Base-by-base conservation (phyloP, 1,139 yeast species). In the Williopsis jadinii region DNA sequence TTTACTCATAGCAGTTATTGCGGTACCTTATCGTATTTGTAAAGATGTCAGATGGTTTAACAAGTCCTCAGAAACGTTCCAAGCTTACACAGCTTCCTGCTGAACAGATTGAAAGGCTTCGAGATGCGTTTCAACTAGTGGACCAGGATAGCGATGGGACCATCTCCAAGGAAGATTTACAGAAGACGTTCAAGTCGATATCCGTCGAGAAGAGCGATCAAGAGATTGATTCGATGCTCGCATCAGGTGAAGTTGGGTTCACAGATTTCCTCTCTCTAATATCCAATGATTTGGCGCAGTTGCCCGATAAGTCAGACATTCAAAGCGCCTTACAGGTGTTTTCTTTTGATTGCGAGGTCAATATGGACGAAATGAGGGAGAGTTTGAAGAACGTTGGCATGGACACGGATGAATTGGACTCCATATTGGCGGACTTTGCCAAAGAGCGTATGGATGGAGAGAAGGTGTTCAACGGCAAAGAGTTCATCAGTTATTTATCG, bases 101-200 rank as follows among this genome's bases (percentile, higher is more conserved):
- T 13, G 59, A 54, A 3, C 62, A 64, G 39, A 62, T 73, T 30
- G 59, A 66, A 24, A 71, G 65, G 41, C 58, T 77, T 34, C 69
- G 72, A 40, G 80, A 74, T 47, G 69, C 79, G 4, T 77, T 75
- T 48, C 66, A 72, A 30, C 61, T 87, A 51, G 76, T 90, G n/a
- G 97, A 90, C 56, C 85, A 85, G 32, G 94, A 88, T 47, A 80
- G 85, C 32, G 92, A 87, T 53, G 87, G 92, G 2, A 56, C 63
- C 9, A 77, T 90, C 37, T 68, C 83, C 1, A 59, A 65, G 26
- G 66, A 65, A 2, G 96, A 90, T 58, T 57, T 90, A 47, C 64
- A 66, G 34, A 71, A 73, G 32, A 67, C 84, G 44, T 72, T 81
- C 51, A 66, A 72, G 55, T 78, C 63, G 40, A 71, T 65, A 64